A percentile compares a stretch with the other conserved stretches of the same genome.
Evolutionary conservation across 1,284 basidiomycete genomes (phyloP).

Genomic region (Cutaneotrichosporon sp.): DNA sequence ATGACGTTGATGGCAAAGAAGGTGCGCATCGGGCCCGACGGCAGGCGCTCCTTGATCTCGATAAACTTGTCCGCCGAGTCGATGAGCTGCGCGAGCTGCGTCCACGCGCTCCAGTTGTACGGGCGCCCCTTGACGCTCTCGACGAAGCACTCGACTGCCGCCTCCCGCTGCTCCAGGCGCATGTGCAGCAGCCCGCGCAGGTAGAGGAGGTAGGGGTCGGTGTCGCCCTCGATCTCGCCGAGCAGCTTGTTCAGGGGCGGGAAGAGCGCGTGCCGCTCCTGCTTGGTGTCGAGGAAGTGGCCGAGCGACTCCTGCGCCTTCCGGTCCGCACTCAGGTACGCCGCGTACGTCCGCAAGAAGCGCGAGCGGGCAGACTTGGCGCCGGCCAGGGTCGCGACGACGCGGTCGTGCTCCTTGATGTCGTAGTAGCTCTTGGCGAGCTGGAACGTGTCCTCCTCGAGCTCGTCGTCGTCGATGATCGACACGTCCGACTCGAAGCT

Average conservation of each 20-base stretch:
- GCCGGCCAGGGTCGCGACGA: conserved; percentile 64
- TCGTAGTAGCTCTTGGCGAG: conserved; percentile 77
- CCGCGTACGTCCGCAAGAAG: conserved; percentile 78
- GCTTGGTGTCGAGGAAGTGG: conserved; percentile 63
- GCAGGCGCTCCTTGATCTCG: conserved; percentile 50
- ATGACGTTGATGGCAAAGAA: conserved; percentile 89
- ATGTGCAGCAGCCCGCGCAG: conserved; percentile 80
- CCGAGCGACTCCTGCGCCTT: conserved; percentile 55
- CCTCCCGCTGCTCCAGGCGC: conserved; percentile 73
- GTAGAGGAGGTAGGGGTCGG: conserved; percentile 75
- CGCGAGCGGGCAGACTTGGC: conserved; percentile 70
- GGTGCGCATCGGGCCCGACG: conserved; percentile 47
- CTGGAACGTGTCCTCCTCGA: conserved; percentile 59
- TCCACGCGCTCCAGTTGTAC: conserved; percentile 98
- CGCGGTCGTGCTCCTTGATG: conserved; percentile 76
- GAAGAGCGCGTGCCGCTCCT: conserved; percentile 63
- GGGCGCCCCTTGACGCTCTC: conserved; percentile 76
- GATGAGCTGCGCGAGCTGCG: conserved; percentile 74
- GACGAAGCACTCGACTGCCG: conserved; percentile 80
- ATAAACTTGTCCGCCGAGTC: conserved; percentile 77
- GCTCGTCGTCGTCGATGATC: conserved; percentile 61
- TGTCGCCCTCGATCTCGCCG: conserved; percentile 61
- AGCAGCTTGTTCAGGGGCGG: conserved; percentile 68
- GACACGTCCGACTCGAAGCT: conserved; percentile 14
- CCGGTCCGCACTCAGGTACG: conserved; percentile 63